Percentiles rank a stretch among this genome's conserved stretches.
Evolutionary conservation across 1,284 basidiomycete species (phyloP).

Genomic region (Athelia psychrophila): DNA sequence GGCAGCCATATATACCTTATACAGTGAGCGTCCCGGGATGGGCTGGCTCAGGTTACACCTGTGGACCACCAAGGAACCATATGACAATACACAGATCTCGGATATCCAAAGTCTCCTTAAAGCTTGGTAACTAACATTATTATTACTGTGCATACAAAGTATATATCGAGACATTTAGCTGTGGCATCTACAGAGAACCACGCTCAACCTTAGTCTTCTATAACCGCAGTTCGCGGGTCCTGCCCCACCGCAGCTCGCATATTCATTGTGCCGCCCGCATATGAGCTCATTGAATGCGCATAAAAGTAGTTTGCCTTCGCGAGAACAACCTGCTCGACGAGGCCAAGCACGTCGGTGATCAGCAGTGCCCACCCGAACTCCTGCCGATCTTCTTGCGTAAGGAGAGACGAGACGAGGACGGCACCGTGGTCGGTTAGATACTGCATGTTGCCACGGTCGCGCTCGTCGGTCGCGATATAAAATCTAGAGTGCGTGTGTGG

Average conservation of each 20-base stretch:
- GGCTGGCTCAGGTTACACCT: too few relatives aligned
- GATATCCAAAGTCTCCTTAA: too few relatives aligned
- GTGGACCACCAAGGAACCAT: too few relatives aligned
- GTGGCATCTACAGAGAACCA: too few relatives aligned
- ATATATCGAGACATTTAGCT: too few relatives aligned
- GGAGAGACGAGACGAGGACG: slow-evolving; percentile 33
- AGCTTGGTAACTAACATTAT: too few relatives aligned
- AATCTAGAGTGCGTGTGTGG: slow-evolving; percentile 24
- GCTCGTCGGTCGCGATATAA: slow-evolving; percentile 42
- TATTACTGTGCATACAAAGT: too few relatives aligned
- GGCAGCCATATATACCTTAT: too few relatives aligned
- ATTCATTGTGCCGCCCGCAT: slow-evolving; percentile 36
- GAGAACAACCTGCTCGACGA: slow-evolving; percentile 37
- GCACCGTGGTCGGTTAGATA: slow-evolving; percentile 32
- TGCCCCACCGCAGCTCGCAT: slow-evolving; percentile 25
- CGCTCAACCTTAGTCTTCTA: too few relatives aligned
- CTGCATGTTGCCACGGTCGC: slow-evolving; percentile 24
- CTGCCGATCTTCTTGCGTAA: slow-evolving; percentile 32
- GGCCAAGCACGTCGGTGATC: slow-evolving; percentile 35
- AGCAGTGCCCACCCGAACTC: slow-evolving; percentile 35
- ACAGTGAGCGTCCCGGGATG: too few relatives aligned
- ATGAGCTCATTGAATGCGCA: slow-evolving; percentile 36
- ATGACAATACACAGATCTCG: too few relatives aligned
- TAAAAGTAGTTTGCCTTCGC: slow-evolving; percentile 35
- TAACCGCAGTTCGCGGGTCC: slow-evolving; percentile 17